Base-by-base conservation (phyloP, 352 stramenopile genomes). In the Globisporangium perplexum region DNA sequence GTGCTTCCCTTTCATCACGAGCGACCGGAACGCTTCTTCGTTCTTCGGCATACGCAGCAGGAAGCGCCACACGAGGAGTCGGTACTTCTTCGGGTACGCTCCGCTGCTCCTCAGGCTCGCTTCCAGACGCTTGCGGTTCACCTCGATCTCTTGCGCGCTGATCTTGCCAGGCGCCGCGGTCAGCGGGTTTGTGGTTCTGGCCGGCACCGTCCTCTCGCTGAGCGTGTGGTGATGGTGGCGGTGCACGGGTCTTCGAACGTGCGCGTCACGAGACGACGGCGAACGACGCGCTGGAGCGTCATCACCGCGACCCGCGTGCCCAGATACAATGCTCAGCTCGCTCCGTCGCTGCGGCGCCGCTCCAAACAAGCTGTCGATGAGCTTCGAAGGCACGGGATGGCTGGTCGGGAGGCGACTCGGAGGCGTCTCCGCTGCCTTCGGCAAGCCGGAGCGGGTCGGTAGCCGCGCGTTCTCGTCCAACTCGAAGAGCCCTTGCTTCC, bases 11-110 rank as follows among this genome's bases (percentile, higher is more conserved):
- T 93, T 93, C 14, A 60, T 58, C 23, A 87, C 62, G 8, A 97
- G 74, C 3, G 72, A 66, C 6, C 68, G 70, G 48, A 96, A 96
- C 17, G 83, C 73, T 49, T 73, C 66, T 53, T 86, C 77, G 45
- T 96, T 97, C 47, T 85, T 85, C 11, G 90, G 90, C 17, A 97
- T 58, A 1, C 61, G 69, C 54, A 96, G 65, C 47, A 96, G 59
- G 42, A 93, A 96, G 28, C 76, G 70, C 86, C 86, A 96, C 23
- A 89, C 82, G 1, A 95, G 63, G 18, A 90, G 68, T 3, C 86
- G 83, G 53, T 95, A 95, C 47, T 91, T 90, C 17, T 71, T 77
- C 0, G 86, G 86, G 50, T 91, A 96, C 48, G 62, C 68, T 5
- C 85, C 84, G 60, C 83, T 88, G 57, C 69, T 81, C 39, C 75